Base-by-base conservation (phyloP, 257 asterid genomes). In the Solanum medicagineum region DNA sequence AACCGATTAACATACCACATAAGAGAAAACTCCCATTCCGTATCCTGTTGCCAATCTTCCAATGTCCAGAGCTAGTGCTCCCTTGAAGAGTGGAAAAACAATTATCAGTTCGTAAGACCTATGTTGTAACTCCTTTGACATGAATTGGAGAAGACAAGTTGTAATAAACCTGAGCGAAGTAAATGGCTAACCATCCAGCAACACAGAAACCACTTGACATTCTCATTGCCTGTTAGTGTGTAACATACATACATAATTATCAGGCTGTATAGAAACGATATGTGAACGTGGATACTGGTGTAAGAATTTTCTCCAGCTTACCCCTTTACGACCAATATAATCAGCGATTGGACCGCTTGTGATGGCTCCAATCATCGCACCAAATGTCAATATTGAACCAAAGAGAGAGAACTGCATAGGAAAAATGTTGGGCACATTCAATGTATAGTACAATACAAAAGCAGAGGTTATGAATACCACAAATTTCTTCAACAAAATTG, bases 301-400 rank as follows among this genome's bases (percentile, higher is more conserved):
- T 36, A 32, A 16, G 60, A 77, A 59, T 63, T 17, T 51, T 12
- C 2, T 49, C 55, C 57, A 86, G 59, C 91, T 89, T 88, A 97
- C 98, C 96, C 98, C 98, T 90, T 95, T 95, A 4, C 99, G 96
- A 8, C 99, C 98, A 56, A 89, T 70, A 69, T 81, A 89, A 87
- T 97, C 99, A 14, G 98, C 98, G 3, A 95, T 94, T 85, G 92
- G 93, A 56, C 99, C 98, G 4, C 97, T 92, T 1, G 98, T 95
- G 70, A 97, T 93, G 42, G 98, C 98, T 9, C 99, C 99, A 66
- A 97, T 92, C 99, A 96, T 96, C 2, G 98, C 98, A 71, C 99
- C 99, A 84, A 97, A 94, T n/a, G 98, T 95, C 87, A 94, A 56
- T 86, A 97, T 89, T 60, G 99, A 95, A 84, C 99, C 99, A 86